Evolutionary conservation across 2,329 filamentous ascomycete species (phyloP).

Genomic region (Aspergillus sp.): DNA sequence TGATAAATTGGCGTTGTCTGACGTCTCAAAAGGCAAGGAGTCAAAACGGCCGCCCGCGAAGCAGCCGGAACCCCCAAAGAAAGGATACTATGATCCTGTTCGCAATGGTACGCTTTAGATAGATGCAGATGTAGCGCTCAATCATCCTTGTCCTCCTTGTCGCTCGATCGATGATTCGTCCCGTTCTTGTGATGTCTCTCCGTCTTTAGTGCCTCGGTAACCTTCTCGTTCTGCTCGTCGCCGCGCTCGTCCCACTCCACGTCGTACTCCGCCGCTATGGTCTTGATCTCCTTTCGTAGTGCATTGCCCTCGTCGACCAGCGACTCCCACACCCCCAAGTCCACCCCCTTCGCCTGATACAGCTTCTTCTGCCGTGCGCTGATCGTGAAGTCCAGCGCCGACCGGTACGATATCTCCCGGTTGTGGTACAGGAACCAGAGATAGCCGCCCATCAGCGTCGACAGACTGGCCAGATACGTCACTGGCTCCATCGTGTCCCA

Average conservation of each 20-base stretch:
- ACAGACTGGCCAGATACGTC: constrained; percentile 79
- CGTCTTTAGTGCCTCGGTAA: constrained; percentile 44
- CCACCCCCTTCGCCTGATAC: constrained; percentile 67
- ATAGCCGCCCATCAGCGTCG: constrained; percentile 80
- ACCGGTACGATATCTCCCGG: constrained; percentile 76
- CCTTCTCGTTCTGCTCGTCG: constrained; percentile 58
- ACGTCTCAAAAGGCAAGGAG: constrained; percentile 12
- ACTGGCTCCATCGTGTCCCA: constrained; percentile 91
- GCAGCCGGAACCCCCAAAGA: constrained; percentile 20
- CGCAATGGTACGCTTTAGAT: constrained; percentile 25
- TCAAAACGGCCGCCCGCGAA: constrained; percentile 11
- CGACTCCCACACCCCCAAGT: constrained; percentile 66
- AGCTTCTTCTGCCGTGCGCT: constrained; percentile 65
- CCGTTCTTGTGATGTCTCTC: constrained; percentile 36
- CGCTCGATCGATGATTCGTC: constrained; percentile 20
- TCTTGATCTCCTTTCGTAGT: constrained; percentile 67
- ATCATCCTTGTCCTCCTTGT: constrained; percentile 22
- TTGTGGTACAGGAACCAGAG: constrained; percentile 92
- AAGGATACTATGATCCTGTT: constrained; percentile 34
- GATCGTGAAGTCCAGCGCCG: constrained; percentile 79
- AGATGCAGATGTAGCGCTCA: constrained; percentile 7
- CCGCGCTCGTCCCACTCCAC: constrained; percentile 75
- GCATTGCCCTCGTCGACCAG: constrained; percentile 71
- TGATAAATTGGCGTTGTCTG: constrained; percentile 3
- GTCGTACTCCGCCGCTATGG: constrained; percentile 76